A percentile compares a stretch with the other conserved stretches of the same genome.
Evolutionary conservation across 2,329 filamentous ascomycete genomes (phyloP).

Genomic region (Macrophomina tecta): DNA sequence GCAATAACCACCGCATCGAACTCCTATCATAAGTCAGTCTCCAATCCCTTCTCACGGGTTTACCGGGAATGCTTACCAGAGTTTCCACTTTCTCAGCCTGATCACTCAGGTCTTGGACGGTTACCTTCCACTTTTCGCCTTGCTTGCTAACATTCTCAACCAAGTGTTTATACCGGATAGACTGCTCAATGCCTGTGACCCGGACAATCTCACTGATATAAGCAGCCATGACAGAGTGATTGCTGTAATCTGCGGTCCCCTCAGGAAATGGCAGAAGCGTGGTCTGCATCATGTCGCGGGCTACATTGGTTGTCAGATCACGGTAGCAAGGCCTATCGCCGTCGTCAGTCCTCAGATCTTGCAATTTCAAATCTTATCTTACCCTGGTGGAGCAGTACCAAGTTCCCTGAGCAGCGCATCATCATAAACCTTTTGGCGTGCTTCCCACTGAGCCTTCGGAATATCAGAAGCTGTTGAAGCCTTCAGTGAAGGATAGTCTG

Average conservation of each 20-base stretch:
- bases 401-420: not conserved
- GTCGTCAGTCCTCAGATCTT: not conserved
- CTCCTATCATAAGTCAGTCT: constrained; percentile 32
- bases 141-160: constrained; percentile 61
- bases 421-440: constrained; percentile 26
- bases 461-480: constrained; percentile 23
- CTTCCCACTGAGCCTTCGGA: constrained; percentile 19
- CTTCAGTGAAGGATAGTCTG: constrained; percentile 49
- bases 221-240: constrained; percentile 60
- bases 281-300: constrained; percentile 57
- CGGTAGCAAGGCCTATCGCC: constrained; percentile 56
- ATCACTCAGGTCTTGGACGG: constrained; percentile 40
- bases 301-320: constrained; percentile 61
- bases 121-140: constrained; percentile 57
- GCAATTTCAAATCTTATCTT: not conserved
- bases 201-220: constrained; percentile 67
- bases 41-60: too few species aligned
- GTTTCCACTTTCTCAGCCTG: constrained; percentile 31
- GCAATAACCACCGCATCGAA: constrained; percentile 62
- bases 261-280: constrained; percentile 62
- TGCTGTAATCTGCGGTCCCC: constrained; percentile 65
- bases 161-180: constrained; percentile 64
- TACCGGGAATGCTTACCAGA: constrained; percentile 35
- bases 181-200: constrained; percentile 56
- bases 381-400: constrained; percentile 32